Base-by-base conservation (phyloP, 768 basidiomycete genomes). In the Saitozyma podzolica region DNA sequence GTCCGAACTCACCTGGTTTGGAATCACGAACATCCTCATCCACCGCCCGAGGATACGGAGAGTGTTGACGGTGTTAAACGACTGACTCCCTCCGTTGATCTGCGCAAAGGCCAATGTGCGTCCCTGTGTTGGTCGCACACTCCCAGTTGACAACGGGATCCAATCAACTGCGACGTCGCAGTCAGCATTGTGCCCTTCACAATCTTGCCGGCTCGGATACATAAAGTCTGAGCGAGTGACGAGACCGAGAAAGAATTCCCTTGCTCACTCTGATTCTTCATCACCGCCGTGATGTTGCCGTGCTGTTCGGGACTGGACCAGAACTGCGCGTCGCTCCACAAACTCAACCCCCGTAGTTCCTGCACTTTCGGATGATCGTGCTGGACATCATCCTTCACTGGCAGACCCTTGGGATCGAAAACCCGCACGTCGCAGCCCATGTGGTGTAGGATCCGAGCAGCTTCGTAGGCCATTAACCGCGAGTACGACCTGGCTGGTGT, bases 101-200 rank as follows among this genome's bases (percentile, higher is more conserved):
- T 80, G 80, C 6, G 69, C 65, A n/a, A 80, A 66, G 0, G 72
- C 80, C 9, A 80, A 61, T 4, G 73, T 77, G 14, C 77, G 63
- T 0, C 80, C 80, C 56, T 80, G 80, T 0, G 78, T 79, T 0
- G 80, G 80, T 39, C 80, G 55, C 0, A 80, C 80, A 4, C 71
- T 75, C 0, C 80, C 80, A 0, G 68, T 68, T 0, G 68, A 66
- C 8, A 80, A 61, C 4, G 80, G 80, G 48, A 80, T 79, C 78
- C 80, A 80, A 58, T 80, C 80, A 55, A 80, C 75, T 76, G 55
- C 29, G 14, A 8, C 40, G 5, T 40, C 29, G 29, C 5, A 29
- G 29, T 29, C 29, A 29, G 29, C 29, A 5, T 29, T 29, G 29
- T 29, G 29, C 5, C 29, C 29, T 29, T 29, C 29, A 5, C 5